Conservation (phyloP, 2,329 filamentous ascomycete species). For the Rhytidhysteron rufulum region DNA sequence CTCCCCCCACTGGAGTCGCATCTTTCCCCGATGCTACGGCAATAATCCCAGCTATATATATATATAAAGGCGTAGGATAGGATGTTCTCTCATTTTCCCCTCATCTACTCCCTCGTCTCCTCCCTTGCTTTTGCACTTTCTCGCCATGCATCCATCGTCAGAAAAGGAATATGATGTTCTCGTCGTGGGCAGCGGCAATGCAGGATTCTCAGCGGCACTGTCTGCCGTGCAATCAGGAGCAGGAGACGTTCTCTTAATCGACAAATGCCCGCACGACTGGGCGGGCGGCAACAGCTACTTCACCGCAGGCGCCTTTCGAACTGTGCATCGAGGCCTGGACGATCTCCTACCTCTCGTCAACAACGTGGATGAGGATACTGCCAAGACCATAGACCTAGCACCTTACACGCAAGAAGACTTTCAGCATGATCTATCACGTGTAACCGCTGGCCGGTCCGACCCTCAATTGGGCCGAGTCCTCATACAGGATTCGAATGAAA, state of each 20-base stretch:
- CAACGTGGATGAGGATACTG: slow-evolving; percentile 48
- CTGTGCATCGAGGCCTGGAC: slow-evolving; percentile 50
- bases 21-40: no score
- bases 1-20: no score
- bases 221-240: slow-evolving; percentile 51
- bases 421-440: slow-evolving; percentile 50
- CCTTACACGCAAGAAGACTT: slow-evolving; percentile 57
- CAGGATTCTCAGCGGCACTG: slow-evolving; percentile 59
- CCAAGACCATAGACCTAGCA: slow-evolving; percentile 53
- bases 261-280: slow-evolving; percentile 57
- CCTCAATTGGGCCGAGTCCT: slow-evolving; percentile 46
- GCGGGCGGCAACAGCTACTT: slow-evolving; percentile 63
- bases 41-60: no score
- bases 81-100: no score
- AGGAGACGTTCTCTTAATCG: slow-evolving; percentile 51
- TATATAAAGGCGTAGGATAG: no score
- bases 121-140: background rate
- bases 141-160: background rate
- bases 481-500: slow-evolving; percentile 48
- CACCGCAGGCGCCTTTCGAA: slow-evolving; percentile 62
- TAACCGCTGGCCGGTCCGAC: slow-evolving; percentile 55
- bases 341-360: slow-evolving; percentile 61
- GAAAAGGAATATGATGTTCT: slow-evolving; percentile 36
- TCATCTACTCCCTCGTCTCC: background rate
- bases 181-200: slow-evolving; percentile 61